Percentiles rank a stretch among this genome's conserved stretches.
These are phyloP conservation scores for Metroxylon sagu DNA, from an alignment of 176 grass and related monocot genomes.

Conservation along the genomic window DNA sequence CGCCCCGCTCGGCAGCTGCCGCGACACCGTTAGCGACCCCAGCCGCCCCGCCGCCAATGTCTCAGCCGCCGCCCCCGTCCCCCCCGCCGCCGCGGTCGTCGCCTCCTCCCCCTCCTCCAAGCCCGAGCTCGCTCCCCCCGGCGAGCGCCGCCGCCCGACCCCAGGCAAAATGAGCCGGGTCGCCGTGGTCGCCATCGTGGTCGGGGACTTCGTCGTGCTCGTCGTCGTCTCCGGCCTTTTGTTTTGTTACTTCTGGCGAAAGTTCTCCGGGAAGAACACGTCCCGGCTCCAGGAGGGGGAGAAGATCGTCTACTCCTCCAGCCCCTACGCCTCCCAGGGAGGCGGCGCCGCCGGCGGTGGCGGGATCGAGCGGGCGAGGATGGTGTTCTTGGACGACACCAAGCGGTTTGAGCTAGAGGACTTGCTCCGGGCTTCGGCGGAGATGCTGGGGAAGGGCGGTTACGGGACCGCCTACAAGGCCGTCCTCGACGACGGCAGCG, in stretches of 20 bases:
- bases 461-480: conserved; percentile 87
- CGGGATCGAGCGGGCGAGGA: conserved; percentile 65
- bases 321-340: conserved; percentile 46
- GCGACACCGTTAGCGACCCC: conserved; percentile 13
- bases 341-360: conserved; percentile 9
- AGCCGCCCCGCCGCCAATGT: conserved; percentile 22
- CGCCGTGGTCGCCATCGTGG: conserved; percentile 68
- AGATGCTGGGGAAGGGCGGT: conserved; percentile 95
- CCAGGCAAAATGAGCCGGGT: conserved; percentile 50
- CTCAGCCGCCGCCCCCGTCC: not conserved
- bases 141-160: not conserved
- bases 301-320: conserved; percentile 97
- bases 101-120: conserved; percentile 43
- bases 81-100: conserved; percentile 17
- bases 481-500: conserved; percentile 75
- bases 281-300: conserved; percentile 67
- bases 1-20: conserved; percentile 49
- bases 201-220: conserved; percentile 71
- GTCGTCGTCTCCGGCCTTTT: conserved; percentile 65
- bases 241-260: conserved; percentile 97
- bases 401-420: conserved; percentile 86
- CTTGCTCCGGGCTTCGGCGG: conserved; percentile 80
- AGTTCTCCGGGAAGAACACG: conserved; percentile 41
- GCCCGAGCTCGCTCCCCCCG: conserved; percentile 19
- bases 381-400: conserved; percentile 61